Percentiles rank a stretch among this genome's conserved stretches.
phyloP scores from a whole-genome alignment of 257 asterid species.

The Lantana camara region DNA sequence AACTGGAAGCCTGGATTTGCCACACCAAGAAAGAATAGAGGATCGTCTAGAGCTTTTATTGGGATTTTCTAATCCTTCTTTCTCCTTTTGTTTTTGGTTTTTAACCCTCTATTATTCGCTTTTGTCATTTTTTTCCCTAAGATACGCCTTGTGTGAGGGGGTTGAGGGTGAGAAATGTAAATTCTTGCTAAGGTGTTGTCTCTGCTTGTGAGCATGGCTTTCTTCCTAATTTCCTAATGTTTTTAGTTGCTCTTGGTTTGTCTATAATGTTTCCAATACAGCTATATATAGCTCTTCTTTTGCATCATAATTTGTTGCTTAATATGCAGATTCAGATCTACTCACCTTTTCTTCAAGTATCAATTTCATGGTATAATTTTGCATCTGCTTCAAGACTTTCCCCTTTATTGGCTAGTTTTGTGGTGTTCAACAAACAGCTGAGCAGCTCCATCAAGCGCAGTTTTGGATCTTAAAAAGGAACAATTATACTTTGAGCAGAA shows the following conservation, averaged over 20 bases:
- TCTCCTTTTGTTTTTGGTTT: slow-evolving; percentile 11
- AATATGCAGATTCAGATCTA: neutral
- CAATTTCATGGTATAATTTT: no score
- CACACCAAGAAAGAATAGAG: slow-evolving; percentile 30
- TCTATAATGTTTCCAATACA: neutral
- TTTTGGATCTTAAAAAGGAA: slow-evolving; percentile 2
- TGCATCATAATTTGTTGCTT: neutral
- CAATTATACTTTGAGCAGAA: neutral
- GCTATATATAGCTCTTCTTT: neutral
- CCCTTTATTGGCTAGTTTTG: no score
- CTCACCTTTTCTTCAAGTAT: neutral
- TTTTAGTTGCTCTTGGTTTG: slow-evolving; percentile 11
- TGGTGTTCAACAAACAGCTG: no score
- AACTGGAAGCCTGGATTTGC: slow-evolving; percentile 30
- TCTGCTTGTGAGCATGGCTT: slow-evolving; percentile 46
- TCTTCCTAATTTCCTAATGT: slow-evolving; percentile 13
- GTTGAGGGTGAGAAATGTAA: slow-evolving; percentile 60
- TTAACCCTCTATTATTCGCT: slow-evolving; percentile 30
- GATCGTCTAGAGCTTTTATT: slow-evolving; percentile 34
- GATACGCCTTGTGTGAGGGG: slow-evolving; percentile 30
- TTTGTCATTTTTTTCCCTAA: slow-evolving; percentile 31
- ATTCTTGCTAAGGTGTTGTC: slow-evolving; percentile 43
- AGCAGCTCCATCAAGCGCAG: neutral
- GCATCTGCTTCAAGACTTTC: no score
- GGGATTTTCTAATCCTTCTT: slow-evolving; percentile 27